Evolutionary conservation across 2,329 filamentous ascomycete genomes (phyloP).

Genomic region (Pestalotiopsis sp.): DNA sequence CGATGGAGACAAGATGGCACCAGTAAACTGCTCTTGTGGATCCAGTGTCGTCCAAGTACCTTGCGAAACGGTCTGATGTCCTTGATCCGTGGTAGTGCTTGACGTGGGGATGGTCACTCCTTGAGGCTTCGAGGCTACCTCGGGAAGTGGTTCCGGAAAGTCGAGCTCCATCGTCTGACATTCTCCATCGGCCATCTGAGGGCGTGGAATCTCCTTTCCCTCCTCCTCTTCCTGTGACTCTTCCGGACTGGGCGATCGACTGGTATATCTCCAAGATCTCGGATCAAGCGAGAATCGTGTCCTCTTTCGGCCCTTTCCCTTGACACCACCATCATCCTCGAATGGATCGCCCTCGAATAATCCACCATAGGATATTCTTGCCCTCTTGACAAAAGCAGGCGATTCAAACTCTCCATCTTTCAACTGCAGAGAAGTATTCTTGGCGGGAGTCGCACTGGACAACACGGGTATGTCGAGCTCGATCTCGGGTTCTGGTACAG

Average conservation of each 20-base stretch:
- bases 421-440: conserved; percentile 37
- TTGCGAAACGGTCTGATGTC: conserved; percentile 7
- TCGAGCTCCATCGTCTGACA: conserved; percentile 42
- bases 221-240: conserved; percentile 35
- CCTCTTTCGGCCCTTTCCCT: conserved; percentile 67
- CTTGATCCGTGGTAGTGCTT: conserved; percentile 6
- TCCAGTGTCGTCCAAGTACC: conserved; percentile 5
- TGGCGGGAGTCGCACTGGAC: conserved; percentile 20
- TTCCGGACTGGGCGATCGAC: conserved; percentile 72
- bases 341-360: conserved; percentile 71
- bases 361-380: conserved; percentile 69
- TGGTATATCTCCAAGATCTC: conserved; percentile 74
- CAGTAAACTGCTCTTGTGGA: background rate
- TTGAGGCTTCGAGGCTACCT: background rate
- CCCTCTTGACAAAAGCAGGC: conserved; percentile 77
- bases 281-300: conserved; percentile 69
- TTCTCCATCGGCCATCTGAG: conserved; percentile 39
- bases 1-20: background rate
- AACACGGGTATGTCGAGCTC: conserved; percentile 1
- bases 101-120: background rate
- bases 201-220: conserved; percentile 22
- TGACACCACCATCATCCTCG: conserved; percentile 66
- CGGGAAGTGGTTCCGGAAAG: conserved; percentile 16
- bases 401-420: conserved; percentile 66
- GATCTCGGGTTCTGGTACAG: background rate